Conservation (phyloP, 768 basidiomycete genomes). For the Tylopilus rubrobrunneus region DNA sequence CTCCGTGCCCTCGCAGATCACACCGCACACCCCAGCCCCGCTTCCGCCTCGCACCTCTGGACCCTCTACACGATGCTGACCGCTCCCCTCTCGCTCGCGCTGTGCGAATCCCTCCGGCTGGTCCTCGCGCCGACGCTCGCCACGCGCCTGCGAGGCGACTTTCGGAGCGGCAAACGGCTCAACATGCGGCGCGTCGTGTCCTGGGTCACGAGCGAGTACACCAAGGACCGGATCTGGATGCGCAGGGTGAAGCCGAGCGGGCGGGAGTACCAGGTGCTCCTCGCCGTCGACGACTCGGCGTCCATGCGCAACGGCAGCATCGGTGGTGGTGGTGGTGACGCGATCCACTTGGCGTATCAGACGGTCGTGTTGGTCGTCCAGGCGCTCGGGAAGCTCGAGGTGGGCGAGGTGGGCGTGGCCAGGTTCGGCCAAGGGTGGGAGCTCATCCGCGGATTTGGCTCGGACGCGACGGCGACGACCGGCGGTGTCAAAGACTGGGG, state of each 20-base stretch:
- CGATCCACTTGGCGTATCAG: slow-evolving; percentile 87
- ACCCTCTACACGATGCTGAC: slow-evolving; percentile 87
- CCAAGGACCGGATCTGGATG: slow-evolving; percentile 99
- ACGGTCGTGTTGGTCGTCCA: slow-evolving; percentile 90
- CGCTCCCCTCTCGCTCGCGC: slow-evolving; percentile 81
- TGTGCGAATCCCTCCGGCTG: slow-evolving; percentile 95
- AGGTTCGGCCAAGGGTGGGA: slow-evolving; percentile 89
- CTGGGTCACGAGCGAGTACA: slow-evolving; percentile 98
- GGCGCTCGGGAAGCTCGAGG: slow-evolving; percentile 87
- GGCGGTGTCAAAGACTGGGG: slow-evolving; percentile 52
- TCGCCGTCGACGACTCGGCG: slow-evolving; percentile 93
- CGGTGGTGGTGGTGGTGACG: slow-evolving; percentile 8
- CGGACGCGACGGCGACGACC: slow-evolving; percentile 50
- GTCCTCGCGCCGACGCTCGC: slow-evolving; percentile 94
- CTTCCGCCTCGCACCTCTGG: slow-evolving; percentile 74
- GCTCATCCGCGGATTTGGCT: slow-evolving; percentile 84
- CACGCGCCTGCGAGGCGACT: slow-evolving; percentile 93
- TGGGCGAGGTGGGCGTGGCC: slow-evolving; percentile 90
- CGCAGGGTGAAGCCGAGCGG: slow-evolving; percentile 90
- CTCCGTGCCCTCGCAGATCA: slow-evolving; percentile 19
- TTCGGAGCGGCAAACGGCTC: slow-evolving; percentile 93
- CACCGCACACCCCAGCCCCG: slow-evolving; percentile 18
- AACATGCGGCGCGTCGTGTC: slow-evolving; percentile 99
- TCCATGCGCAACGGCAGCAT: slow-evolving; percentile 60
- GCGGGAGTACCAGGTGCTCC: slow-evolving; percentile 91